phyloP scores from a whole-genome alignment of 805 yeast species.

The Nakazawaea wyomingensis region DNA sequence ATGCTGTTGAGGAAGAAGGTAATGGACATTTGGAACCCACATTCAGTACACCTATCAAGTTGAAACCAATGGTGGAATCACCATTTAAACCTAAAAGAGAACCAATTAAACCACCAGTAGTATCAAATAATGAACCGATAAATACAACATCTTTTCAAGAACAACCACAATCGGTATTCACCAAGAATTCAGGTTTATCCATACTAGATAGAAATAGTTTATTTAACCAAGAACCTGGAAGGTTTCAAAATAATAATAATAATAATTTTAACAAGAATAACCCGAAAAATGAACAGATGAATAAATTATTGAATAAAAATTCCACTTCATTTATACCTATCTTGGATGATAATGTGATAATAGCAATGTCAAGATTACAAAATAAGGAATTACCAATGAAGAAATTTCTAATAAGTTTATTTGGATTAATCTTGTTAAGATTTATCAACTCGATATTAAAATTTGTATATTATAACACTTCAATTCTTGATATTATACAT shows the following conservation, averaged over 20 bases:
- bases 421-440: conserved; percentile 26
- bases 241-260: background rate
- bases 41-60: conserved; percentile 25
- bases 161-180: background rate
- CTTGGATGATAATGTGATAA: conserved; percentile 25
- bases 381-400: conserved; percentile 34
- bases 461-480: conserved; percentile 17
- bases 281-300: background rate
- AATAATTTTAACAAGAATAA: background rate
- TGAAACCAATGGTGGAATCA: conserved; percentile 24
- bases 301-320: conserved; percentile 27
- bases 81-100: conserved; percentile 24
- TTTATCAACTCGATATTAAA: conserved; percentile 22
- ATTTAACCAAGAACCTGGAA: background rate
- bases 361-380: conserved; percentile 40
- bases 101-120: conserved; percentile 9
- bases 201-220: background rate
- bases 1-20: too few species aligned
- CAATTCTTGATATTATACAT: conserved; percentile 11
- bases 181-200: background rate
- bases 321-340: conserved; percentile 23
- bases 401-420: conserved; percentile 24
- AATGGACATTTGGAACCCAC: too few species aligned
- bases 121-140: too few species aligned
- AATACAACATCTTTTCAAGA: too few species aligned